Base-by-base conservation (phyloP, 78 protist species). In the Tieghemostelium lacteum region DNA sequence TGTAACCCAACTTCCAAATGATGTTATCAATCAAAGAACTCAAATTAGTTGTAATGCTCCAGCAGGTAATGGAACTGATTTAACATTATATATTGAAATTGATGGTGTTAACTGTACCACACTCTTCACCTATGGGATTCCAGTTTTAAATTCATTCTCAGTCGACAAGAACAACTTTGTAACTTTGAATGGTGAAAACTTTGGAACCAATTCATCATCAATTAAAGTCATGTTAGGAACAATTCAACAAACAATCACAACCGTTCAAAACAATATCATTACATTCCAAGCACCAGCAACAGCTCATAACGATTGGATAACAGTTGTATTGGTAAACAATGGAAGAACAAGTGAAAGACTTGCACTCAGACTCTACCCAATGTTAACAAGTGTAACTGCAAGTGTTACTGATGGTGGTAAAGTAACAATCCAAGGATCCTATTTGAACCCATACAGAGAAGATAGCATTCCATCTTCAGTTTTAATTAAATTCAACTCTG, bases 91-190 rank as follows among this genome's bases (percentile, higher is more conserved):
- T 24, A 16, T 40, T 3, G 16, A n/a, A 37, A 31, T 66, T 22
- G 73, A 66, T 37, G 34, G 22, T 3, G 7, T 12, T 39, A 22
- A 29, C 8, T n/a, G 33, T 14, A 66, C 26, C 2, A 6, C 24
- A n/a, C 26, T 4, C 40, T 50, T 70, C 75, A 70, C 75, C 2
- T 50, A 70, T 36, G 71, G 71, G 8, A 50, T 50, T 36, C 71
- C 71, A 34, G 54, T 19, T 3, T 19, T 64, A 1, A 29, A 12
- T 1, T 37, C 52, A 1, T 2, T 37, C 24, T 14, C 12, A 1
- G 49, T 64, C 40, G 37, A 3, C 1, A 3, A 64, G 6, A 64
- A 19, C 49, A 64, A 64, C 71, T 19, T 19, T 37, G 49, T 64
- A 20, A 64, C 71, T 19, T n/a, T 64, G 33, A 64, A 33, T 3